A percentile compares a stretch with the other conserved stretches of the same genome.
These are phyloP conservation scores for Talaromyces nanjingensis DNA, from an alignment of 495 filamentous ascomycete genomes.

Conservation along the genomic window DNA sequence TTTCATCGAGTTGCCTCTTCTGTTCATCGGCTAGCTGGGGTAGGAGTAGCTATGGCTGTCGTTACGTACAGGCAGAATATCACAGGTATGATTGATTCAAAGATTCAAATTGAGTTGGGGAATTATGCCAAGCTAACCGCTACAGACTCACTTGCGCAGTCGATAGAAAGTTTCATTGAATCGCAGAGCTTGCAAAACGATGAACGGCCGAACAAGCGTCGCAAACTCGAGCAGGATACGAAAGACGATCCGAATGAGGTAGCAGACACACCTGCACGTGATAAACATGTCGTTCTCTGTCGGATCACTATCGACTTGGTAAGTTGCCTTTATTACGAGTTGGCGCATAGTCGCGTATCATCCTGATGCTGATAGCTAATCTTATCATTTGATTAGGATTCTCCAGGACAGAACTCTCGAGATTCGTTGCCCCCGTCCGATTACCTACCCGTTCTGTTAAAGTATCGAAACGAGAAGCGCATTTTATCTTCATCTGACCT, in stretches of 20 bases:
- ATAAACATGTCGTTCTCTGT: conserved; percentile 32
- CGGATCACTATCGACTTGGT: conserved; percentile 21
- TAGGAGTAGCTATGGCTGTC: neutral
- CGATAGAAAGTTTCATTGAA: conserved; percentile 2
- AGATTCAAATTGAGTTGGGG: neutral
- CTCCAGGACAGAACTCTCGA: neutral
- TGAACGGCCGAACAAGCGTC: conserved; percentile 28
- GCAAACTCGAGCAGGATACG: conserved; percentile 20
- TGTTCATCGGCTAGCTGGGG: neutral
- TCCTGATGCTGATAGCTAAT: neutral
- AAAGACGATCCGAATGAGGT: neutral
- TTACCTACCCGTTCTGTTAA: conserved; percentile 1
- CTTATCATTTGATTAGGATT: neutral
- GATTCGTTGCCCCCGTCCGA: neutral
- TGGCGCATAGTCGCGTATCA: neutral
- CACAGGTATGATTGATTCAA: neutral
- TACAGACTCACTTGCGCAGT: conserved; percentile 5
- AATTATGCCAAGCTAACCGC: neutral
- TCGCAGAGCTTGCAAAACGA: conserved; percentile 8
- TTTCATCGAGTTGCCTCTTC: neutral
- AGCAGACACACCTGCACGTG: neutral
- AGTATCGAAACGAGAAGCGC: conserved; percentile 1
- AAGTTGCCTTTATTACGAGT: neutral
- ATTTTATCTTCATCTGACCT: neutral
- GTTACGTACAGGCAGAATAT: neutral